phyloP scores from a whole-genome alignment of 495 filamentous ascomycete genomes.

The Annulohypoxylon bovei region DNA sequence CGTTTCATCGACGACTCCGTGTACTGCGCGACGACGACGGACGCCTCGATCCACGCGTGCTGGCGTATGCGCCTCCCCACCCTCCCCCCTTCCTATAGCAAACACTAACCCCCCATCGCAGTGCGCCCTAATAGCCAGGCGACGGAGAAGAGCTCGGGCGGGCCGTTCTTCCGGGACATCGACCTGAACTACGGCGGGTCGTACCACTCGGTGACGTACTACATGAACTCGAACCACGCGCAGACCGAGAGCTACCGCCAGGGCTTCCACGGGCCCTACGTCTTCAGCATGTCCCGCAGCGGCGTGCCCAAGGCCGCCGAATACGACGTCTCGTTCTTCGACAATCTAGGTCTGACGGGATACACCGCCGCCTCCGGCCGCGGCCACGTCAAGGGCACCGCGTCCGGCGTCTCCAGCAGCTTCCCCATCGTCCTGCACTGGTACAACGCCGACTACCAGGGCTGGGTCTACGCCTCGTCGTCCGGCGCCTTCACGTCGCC shows the following conservation, averaged over 20 bases:
- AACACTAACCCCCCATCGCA: constrained; percentile 42
- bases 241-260: constrained; percentile 46
- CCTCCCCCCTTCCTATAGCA: not conserved
- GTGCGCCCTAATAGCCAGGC: constrained; percentile 54
- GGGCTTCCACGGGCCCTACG: constrained; percentile 50
- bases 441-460: constrained; percentile 45
- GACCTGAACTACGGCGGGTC: constrained; percentile 61
- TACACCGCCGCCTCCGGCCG: constrained; percentile 46
- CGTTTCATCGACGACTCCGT: constrained; percentile 67
- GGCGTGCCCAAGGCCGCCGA: constrained; percentile 44
- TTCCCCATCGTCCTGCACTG: constrained; percentile 47
- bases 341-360: constrained; percentile 42
- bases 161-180: constrained; percentile 53
- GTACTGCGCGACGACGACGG: constrained; percentile 58
- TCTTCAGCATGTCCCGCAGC: constrained; percentile 45
- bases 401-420: constrained; percentile 41
- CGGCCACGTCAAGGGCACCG: constrained; percentile 44
- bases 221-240: constrained; percentile 64
- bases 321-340: constrained; percentile 49
- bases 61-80: constrained; percentile 45
- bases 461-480: constrained; percentile 39
- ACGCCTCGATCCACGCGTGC: constrained; percentile 51
- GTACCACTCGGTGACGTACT: constrained; percentile 65
- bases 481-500: constrained; percentile 41
- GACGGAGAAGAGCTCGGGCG: constrained; percentile 57